Evolutionary conservation across 441 rosid species (phyloP).

Genomic region (Gossypium gossypioides): DNA sequence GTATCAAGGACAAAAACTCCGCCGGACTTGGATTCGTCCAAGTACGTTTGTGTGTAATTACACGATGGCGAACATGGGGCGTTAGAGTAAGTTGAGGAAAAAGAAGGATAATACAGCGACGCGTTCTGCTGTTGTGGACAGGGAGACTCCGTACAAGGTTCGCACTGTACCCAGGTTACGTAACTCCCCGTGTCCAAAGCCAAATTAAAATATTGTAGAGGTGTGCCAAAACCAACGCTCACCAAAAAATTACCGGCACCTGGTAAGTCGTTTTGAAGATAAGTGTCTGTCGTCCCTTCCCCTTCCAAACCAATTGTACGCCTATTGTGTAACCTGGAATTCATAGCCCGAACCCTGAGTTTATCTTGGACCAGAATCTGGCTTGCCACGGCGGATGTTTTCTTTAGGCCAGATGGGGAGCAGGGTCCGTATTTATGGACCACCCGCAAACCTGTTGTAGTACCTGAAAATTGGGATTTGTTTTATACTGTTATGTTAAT

Average conservation of each 20-base stretch:
- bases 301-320: not conserved
- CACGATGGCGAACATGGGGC: not conserved
- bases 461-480: conserved; percentile 1
- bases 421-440: conserved; percentile 1
- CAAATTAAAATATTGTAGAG: conserved; percentile 8
- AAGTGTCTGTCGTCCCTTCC: not conserved
- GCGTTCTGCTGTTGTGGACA: not conserved
- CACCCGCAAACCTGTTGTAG: not conserved
- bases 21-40: conserved; percentile 7
- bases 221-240: conserved; percentile 23
- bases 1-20: conserved; percentile 21
- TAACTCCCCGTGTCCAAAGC: conserved; percentile 28
- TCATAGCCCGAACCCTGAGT: not conserved
- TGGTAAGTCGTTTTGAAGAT: not conserved
- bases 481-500: not conserved
- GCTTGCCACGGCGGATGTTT: not conserved
- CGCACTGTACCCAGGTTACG: conserved; percentile 25
- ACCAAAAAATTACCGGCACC: conserved; percentile 8
- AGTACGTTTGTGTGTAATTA: not conserved
- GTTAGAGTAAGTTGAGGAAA: conserved; percentile 18
- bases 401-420: not conserved
- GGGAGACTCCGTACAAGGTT: not conserved
- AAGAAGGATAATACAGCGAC: conserved; percentile 13
- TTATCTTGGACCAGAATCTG: conserved; percentile 5
- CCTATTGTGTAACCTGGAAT: not conserved